Base-by-base conservation (phyloP, 176 grass and related monocot species). In the Cenchrus purpureus region DNA sequence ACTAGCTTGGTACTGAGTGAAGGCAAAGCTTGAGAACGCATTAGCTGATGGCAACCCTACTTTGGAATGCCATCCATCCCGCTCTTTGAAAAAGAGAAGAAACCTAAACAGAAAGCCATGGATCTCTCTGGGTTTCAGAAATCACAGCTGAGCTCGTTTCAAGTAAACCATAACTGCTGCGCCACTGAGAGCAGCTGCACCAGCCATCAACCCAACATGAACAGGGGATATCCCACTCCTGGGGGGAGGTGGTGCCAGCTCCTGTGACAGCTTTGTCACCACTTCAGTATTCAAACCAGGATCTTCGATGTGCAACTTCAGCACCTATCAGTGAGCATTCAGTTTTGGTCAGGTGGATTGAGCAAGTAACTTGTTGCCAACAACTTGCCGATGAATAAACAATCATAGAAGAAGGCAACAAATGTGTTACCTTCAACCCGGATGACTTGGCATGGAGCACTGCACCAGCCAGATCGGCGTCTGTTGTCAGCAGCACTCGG, bases 71-170 rank as follows among this genome's bases (percentile, higher is more conserved):
- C 31, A 12, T 17, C 25, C 29, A 76, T 42, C 29, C 31, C 0
- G 0, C 74, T 42, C 48, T 40, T 80, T 10, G 28, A 22, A 43
- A 81, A 25, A 55, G 1, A 25, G 37, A 22, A 55, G 12, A 0
- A 68, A 77, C 22, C 1, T 1, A 65, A 15, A 56, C 62, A 48
- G 12, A 25, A 52, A 15, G 20, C 1, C 19, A 16, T 31, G 6
- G 12, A 9, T 45, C 55, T 17, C 4, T 3, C 37, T 22, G 1
- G 49, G 8, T 22, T 84, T 53, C 48, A 48, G 66, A 87, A 28
- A 87, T 99, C 90, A 99, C 84, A 87, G 43, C 32, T 90, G 93
- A 45, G 97, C 84, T 62, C 97, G 86, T 87, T 91, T 94, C 88
- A 99, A 56, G 83, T 99, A 99, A 77, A 87, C 78, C 84, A 92